A percentile compares a stretch with the other conserved stretches of the same genome.
Conservation (phyloP, 2,329 filamentous ascomycete genomes). For the Tolypocladium amazonense region DNA sequence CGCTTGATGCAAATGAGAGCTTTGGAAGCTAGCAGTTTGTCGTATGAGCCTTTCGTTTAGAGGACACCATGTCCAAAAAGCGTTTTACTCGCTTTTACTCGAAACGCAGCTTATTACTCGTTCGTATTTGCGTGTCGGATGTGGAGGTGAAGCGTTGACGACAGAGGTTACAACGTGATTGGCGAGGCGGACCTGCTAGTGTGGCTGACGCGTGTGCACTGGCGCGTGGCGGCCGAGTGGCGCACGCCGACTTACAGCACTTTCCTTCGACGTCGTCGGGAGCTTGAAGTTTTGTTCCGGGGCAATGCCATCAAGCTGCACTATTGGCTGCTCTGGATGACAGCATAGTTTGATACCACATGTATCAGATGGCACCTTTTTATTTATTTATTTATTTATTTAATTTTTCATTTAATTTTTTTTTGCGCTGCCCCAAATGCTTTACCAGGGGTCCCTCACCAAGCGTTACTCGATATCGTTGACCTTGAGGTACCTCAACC, state of each 20-base stretch:
- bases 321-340: too few relatives aligned
- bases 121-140: background rate
- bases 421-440: too few relatives aligned
- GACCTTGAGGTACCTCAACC: too few relatives aligned
- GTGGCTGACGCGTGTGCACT: background rate
- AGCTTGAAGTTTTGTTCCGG: too few relatives aligned
- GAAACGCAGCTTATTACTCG: background rate
- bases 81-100: background rate
- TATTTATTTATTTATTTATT: too few relatives aligned
- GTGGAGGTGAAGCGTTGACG: background rate
- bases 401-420: too few relatives aligned
- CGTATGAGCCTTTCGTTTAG: background rate
- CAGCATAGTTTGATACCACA: too few relatives aligned
- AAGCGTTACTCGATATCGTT: too few relatives aligned
- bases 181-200: background rate
- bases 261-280: too few relatives aligned
- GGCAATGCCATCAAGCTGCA: too few relatives aligned
- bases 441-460: too few relatives aligned
- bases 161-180: background rate
- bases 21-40: background rate
- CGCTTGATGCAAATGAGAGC: background rate
- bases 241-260: background rate
- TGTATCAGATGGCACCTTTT: too few relatives aligned
- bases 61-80: conserved; percentile 14
- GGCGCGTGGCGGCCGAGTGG: background rate